phyloP scores from a whole-genome alignment of 768 basidiomycete species.

The Suillus weaverae region DNA sequence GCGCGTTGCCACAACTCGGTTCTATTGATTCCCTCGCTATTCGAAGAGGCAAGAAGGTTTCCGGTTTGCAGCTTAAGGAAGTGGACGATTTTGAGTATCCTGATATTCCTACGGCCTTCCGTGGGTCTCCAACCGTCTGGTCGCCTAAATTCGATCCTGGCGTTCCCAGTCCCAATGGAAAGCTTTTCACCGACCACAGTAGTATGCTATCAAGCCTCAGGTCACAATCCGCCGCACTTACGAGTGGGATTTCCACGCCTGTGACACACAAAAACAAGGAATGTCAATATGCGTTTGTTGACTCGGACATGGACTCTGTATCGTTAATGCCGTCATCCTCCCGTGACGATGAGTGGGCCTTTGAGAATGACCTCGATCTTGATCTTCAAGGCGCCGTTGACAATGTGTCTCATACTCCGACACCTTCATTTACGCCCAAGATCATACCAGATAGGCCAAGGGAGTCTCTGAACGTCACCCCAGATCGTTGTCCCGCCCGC shows the following conservation, averaged over 20 bases:
- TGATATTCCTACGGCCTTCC: slow-evolving; percentile 44
- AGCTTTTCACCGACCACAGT: slow-evolving; percentile 30
- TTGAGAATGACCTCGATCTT: slow-evolving; percentile 30
- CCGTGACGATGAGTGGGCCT: slow-evolving; percentile 38
- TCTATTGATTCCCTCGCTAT: slow-evolving; percentile 34
- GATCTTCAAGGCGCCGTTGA: slow-evolving; percentile 15
- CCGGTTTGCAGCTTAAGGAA: slow-evolving; percentile 25
- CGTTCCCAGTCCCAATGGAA: slow-evolving; percentile 1
- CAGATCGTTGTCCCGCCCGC: slow-evolving; percentile 15
- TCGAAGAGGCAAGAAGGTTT: slow-evolving; percentile 39
- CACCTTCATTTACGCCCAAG: not conserved
- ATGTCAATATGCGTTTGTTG: slow-evolving; percentile 10
- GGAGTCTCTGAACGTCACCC: slow-evolving; percentile 13
- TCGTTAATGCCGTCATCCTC: slow-evolving; percentile 8
- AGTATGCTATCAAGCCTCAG: slow-evolving; percentile 39
- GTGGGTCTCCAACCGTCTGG: slow-evolving; percentile 35
- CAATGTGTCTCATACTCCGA: not conserved
- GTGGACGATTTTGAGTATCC: slow-evolving; percentile 34
- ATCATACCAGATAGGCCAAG: not conserved
- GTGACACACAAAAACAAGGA: slow-evolving; percentile 14
- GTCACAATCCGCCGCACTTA: slow-evolving; percentile 32
- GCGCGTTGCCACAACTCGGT: slow-evolving; percentile 1
- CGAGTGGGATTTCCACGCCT: slow-evolving; percentile 15
- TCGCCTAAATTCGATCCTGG: slow-evolving; percentile 29
- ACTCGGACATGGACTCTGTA: not conserved